phyloP scores from a whole-genome alignment of 177 flowering plant genomes.

The Vitis hybrid region DNA sequence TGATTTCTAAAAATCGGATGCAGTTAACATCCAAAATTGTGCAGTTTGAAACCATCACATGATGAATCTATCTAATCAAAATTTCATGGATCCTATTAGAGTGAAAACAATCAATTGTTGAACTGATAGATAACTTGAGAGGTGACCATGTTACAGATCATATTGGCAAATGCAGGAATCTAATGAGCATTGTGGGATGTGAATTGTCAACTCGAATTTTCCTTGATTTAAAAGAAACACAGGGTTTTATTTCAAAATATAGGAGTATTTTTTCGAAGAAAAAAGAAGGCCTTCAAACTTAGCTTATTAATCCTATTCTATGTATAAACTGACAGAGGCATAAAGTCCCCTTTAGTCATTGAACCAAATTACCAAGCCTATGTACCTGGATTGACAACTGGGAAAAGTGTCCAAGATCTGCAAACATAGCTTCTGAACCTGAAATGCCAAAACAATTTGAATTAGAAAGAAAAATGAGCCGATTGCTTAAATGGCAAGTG shows the following conservation, averaged over 20 bases:
- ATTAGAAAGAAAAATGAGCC: neutral
- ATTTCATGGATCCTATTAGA: neutral
- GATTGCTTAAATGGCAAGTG: neutral
- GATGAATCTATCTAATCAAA: neutral
- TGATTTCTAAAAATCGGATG: too few species aligned
- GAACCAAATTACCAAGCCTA: neutral
- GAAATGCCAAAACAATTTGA: neutral
- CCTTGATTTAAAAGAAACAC: too few species aligned
- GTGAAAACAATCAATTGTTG: neutral
- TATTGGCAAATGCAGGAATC: too few species aligned
- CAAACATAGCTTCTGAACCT: constrained; percentile 80
- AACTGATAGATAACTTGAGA: too few species aligned
- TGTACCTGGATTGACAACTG: constrained; percentile 63
- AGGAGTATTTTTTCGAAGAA: too few species aligned
- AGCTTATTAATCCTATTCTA: too few species aligned
- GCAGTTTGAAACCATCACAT: neutral
- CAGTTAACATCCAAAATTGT: neutral
- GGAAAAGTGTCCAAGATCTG: constrained; percentile 74
- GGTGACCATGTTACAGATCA: too few species aligned
- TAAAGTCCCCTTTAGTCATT: neutral
- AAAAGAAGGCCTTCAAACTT: too few species aligned
- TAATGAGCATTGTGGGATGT: too few species aligned
- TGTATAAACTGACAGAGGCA: neutral
- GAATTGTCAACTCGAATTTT: too few species aligned
- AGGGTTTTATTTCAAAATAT: too few species aligned